Percentiles rank a stretch among this genome's conserved stretches.
phyloP scores from a whole-genome alignment of 1,139 yeast species.

The Kodamaea suecica region DNA sequence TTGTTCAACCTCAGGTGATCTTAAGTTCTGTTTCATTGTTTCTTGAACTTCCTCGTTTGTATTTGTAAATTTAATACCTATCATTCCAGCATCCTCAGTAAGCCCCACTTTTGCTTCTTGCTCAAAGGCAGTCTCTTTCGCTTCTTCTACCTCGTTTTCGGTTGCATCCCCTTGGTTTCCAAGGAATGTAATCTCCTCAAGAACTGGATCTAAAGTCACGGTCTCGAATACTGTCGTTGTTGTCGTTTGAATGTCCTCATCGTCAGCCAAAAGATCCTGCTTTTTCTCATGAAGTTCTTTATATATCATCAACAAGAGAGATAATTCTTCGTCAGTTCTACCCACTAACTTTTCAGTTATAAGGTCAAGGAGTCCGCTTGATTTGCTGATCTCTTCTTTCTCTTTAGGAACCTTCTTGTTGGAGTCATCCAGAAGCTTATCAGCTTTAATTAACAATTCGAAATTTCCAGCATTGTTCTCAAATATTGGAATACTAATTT shows the following conservation, averaged over 20 bases:
- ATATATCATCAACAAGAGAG: background rate
- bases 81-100: no score
- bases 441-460: conserved; percentile 1
- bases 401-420: no score
- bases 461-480: conserved; percentile 5
- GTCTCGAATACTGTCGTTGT: background rate
- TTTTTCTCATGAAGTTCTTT: background rate
- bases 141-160: background rate
- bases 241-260: background rate
- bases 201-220: background rate
- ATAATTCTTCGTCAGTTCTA: background rate
- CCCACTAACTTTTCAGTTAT: background rate
- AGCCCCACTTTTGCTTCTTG: no score
- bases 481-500: conserved; percentile 3
- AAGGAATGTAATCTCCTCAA: no score
- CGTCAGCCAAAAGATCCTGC: background rate
- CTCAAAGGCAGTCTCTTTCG: no score
- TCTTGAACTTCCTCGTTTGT: no score
- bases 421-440: background rate
- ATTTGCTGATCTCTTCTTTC: background rate
- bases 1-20: no score
- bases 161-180: background rate
- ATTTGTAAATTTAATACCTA: no score
- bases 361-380: background rate
- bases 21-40: no score